Percentiles rank a stretch among this genome's conserved stretches.
Conservation (phyloP, 257 asterid species). For the Ehretia macrophylla region DNA sequence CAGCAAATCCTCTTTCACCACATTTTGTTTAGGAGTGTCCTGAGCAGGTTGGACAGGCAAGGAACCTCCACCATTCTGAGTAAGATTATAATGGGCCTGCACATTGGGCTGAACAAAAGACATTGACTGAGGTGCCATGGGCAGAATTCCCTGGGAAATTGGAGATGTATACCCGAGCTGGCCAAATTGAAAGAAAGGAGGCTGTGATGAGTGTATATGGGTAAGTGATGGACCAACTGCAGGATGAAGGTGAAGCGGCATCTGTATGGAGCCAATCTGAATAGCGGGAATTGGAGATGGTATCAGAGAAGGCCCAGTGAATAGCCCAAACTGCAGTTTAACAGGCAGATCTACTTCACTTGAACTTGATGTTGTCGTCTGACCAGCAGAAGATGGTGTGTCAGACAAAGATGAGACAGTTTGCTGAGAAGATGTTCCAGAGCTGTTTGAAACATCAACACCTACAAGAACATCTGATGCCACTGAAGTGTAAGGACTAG, state of each 20-base stretch:
- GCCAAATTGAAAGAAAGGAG: slow-evolving; percentile 82
- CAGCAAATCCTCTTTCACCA: slow-evolving; percentile 26
- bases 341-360: slow-evolving; percentile 58
- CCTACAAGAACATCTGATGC: slow-evolving; percentile 29
- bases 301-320: slow-evolving; percentile 87
- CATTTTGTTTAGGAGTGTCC: slow-evolving; percentile 34
- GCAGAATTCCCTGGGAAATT: slow-evolving; percentile 61
- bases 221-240: slow-evolving; percentile 61
- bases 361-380: slow-evolving; percentile 29
- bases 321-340: slow-evolving; percentile 92
- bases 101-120: slow-evolving; percentile 63
- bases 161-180: slow-evolving; percentile 70
- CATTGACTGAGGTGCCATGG: slow-evolving; percentile 51
- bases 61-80: slow-evolving; percentile 41
- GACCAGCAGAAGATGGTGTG: slow-evolving; percentile 33
- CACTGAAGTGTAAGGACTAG: slow-evolving; percentile 28
- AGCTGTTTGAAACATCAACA: slow-evolving; percentile 32
- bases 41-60: slow-evolving; percentile 39
- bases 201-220: slow-evolving; percentile 68
- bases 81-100: slow-evolving; percentile 38
- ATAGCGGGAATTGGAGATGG: slow-evolving; percentile 93
- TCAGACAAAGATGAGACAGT: slow-evolving; percentile 34
- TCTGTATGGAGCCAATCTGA: slow-evolving; percentile 98
- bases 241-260: slow-evolving; percentile 88
- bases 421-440: slow-evolving; percentile 34